Evolutionary conservation across 2,329 filamentous ascomycete genomes (phyloP), one percentile per base, ranked within the genome.

Genomic region (Fusarium cicatricum): DNA sequence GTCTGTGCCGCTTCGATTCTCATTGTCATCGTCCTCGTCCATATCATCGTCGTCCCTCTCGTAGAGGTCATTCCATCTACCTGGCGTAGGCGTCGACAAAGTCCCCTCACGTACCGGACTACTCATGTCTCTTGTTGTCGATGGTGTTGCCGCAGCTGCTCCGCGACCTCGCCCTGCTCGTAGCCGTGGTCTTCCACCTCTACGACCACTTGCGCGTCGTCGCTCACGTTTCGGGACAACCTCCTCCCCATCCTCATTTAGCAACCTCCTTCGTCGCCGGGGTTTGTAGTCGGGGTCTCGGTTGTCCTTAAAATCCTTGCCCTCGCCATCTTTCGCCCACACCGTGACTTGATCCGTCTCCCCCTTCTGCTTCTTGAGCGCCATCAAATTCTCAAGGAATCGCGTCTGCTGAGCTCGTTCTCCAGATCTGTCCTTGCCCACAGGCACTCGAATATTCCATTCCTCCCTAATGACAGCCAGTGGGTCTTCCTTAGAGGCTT

Each of bases 371-470:
- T 80, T 80, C 72, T 92, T 92, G 45, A 89, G 73, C 11, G 82
- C 80, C 62, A 88, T 88, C 19, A 92, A 68, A 23, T 84, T 84
- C 64, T 89, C 84, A 2, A 92, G 74, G 68, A 92, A 92, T 9
- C 80, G 72, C 5, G 79, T 78, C 62, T 81, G 78, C 15, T 78
- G 76, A 21, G 77, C 75, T 33, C 80, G 75, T 62, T 79, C 78
- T 19, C 81, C 82, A 3, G 75, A 78, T 48, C 77, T 77, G 52
- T 82, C 76, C 49, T 78, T 77, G 19, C 76, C 78, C 3, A 68
- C 58, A 4, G 80, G 80, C 5, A 83, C 77, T 23, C 76, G 73
- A 42, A 83, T 76, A 17, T 78, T 75, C 72, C 73, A 76, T 51
- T 77, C 72, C 39, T 74, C 68, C 34, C 77, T 77, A 15, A 80